Evolutionary conservation across 352 stramenopile genomes (phyloP).

Genomic region (Thraustochytrium sp.): DNA sequence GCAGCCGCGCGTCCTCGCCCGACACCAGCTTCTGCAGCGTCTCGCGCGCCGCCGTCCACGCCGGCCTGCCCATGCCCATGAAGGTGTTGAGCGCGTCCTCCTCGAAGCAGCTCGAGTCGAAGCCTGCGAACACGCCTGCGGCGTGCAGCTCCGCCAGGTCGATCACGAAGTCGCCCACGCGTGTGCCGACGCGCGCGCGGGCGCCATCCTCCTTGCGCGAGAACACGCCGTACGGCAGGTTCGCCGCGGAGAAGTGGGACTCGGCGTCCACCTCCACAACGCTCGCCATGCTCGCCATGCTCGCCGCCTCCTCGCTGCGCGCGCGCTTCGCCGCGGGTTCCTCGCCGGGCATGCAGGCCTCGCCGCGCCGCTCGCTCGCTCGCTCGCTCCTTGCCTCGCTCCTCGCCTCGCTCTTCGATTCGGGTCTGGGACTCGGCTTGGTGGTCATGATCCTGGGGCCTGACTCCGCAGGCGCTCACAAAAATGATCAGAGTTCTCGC

Average conservation of each 20-base stretch:
- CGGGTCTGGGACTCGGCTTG: too few relatives aligned
- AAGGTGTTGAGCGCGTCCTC: conserved; percentile 81
- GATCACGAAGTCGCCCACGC: conserved; percentile 66
- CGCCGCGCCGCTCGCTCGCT: too few relatives aligned
- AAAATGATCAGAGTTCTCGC: too few relatives aligned
- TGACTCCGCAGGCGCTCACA: too few relatives aligned
- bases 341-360: too few relatives aligned
- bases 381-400: too few relatives aligned
- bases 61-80: conserved; percentile 73
- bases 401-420: too few relatives aligned
- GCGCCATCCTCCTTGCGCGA: conserved; percentile 50
- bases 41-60: conserved; percentile 75
- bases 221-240: conserved; percentile 91
- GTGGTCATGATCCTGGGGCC: too few relatives aligned
- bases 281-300: neutral
- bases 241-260: conserved; percentile 82
- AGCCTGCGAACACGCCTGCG: conserved; percentile 72
- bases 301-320: neutral
- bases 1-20: conserved; percentile 61
- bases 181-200: conserved; percentile 62
- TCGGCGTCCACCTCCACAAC: conserved; percentile 27
- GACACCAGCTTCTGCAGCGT: conserved; percentile 77
- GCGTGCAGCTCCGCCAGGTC: conserved; percentile 79
- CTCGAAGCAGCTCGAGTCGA: conserved; percentile 53
- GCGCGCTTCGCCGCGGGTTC: conserved; percentile 18